Evolutionary conservation across 805 yeast genomes (phyloP), one percentile per base, ranked within the genome.

Genomic region (Nakazawaea wickerhamii): DNA sequence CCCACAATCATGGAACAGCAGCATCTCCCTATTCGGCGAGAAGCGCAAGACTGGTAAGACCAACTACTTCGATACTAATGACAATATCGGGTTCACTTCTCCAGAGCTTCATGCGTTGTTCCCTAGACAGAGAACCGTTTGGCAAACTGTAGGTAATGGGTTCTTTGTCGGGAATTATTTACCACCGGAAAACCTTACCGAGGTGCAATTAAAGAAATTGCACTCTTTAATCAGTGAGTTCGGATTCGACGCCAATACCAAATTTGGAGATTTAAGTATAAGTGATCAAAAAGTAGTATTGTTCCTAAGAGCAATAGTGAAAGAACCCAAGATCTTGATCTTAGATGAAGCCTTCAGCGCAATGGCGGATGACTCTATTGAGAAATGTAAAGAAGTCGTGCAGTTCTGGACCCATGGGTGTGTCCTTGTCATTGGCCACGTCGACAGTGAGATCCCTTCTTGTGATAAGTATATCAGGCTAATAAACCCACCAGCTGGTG

Each of bases 331-430:
- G 38, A 64, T 91, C 1, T 66, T 91, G 40, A 82, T 91, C 36
- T 65, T 91, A 2, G 99, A 91, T 60, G 99, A 91, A 65, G 95
- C 98, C 0, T 77, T 91, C 45, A 85, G 95, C 18, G 95, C 89
- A 13, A 86, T 91, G 93, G 85, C 83, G 30, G 81, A 78, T 41
- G 74, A 69, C 17, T 70, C 75, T 26, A 68, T 81, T 46, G 66
- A 67, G 30, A 68, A 64, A 38, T 83, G 88, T 42, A 79, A 79
- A 50, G 64, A 65, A 25, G 51, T 79, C 5, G 59, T 77, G 13
- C 63, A 73, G 28, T 55, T 64, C 38, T 79, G 80, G 74, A 71
- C 75, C 2, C 49, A 48, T 15, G 85, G 95, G 0, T 81, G 96
- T 0, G 79, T 81, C 2, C 69, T 91, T 27, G 69, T 84, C 0